A percentile compares a stretch with the other conserved stretches of the same genome.
Evolutionary conservation across 2,329 filamentous ascomycete genomes (phyloP).

Genomic region (Fusarium sp.): DNA sequence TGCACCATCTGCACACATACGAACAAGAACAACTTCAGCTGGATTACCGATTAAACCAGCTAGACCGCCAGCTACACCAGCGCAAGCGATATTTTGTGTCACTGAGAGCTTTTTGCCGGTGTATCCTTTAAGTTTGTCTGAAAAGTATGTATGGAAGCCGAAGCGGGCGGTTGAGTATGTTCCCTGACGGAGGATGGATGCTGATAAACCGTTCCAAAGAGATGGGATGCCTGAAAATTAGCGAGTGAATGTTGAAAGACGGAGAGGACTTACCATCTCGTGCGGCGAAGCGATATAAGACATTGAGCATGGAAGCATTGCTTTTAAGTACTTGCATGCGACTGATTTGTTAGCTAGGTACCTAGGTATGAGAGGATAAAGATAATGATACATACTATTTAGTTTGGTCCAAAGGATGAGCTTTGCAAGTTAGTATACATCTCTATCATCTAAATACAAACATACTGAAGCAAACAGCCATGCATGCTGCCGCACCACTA

Average conservation of each 20-base stretch:
- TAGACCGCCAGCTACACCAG: constrained; percentile 54
- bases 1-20: constrained; percentile 60
- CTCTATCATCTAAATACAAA: neutral
- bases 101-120: constrained; percentile 49
- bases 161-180: constrained; percentile 59
- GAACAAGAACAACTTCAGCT: constrained; percentile 56
- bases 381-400: constrained; percentile 52
- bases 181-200: constrained; percentile 56
- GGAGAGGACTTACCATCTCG: constrained; percentile 49
- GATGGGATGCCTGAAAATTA: constrained; percentile 51
- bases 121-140: constrained; percentile 42
- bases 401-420: constrained; percentile 58
- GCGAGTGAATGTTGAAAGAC: neutral
- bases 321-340: constrained; percentile 59
- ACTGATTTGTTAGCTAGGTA: constrained; percentile 39
- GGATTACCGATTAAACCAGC: constrained; percentile 59
- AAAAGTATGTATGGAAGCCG: constrained; percentile 54
- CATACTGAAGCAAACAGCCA: constrained; percentile 59
- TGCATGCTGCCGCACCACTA: constrained; percentile 57
- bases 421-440: constrained; percentile 36
- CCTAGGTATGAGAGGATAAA: rapidly evolving
- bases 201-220: constrained; percentile 57
- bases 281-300: constrained; percentile 52
- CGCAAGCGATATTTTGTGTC: constrained; percentile 51
- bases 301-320: constrained; percentile 53